A percentile compares a stretch with the other conserved stretches of the same genome.
Evolutionary conservation across 2,329 filamentous ascomycete genomes (phyloP).

Genomic region (Exophiala bonariae): DNA sequence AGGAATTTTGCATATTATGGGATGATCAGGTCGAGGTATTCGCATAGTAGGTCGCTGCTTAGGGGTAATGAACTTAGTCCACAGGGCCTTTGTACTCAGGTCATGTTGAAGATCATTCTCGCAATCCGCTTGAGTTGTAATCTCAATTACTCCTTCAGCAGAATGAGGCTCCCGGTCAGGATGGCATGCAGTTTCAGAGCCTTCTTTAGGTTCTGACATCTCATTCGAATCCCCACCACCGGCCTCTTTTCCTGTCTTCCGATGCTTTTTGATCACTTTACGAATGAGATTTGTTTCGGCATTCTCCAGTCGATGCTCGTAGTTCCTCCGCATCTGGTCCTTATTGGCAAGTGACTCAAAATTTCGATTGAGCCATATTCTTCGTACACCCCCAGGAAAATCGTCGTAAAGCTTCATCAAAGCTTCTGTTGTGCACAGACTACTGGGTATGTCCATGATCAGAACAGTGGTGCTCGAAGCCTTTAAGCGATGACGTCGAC

Average conservation of each 20-base stretch:
- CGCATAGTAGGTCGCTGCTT: conserved; percentile 27
- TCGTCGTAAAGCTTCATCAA: conserved; percentile 33
- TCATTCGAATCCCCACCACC: conserved; percentile 6
- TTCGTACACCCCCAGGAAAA: conserved; percentile 31
- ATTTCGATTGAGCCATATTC: conserved; percentile 35
- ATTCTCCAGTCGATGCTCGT: conserved; percentile 33
- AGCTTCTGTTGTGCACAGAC: conserved; percentile 30
- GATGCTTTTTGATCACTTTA: conserved; percentile 22
- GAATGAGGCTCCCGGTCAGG: background rate
- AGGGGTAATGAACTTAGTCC: conserved; percentile 26
- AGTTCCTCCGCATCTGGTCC: conserved; percentile 29
- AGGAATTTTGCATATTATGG: conserved; percentile 24
- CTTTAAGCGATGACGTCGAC: conserved; percentile 30
- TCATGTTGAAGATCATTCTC: conserved; percentile 17
- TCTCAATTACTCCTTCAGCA: conserved; percentile 3
- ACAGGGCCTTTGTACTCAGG: conserved; percentile 24
- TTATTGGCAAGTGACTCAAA: conserved; percentile 30
- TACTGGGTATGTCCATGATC: conserved; percentile 34
- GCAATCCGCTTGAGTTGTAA: conserved; percentile 10
- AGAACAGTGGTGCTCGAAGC: conserved; percentile 34
- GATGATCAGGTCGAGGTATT: conserved; percentile 24
- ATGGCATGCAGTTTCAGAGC: background rate
- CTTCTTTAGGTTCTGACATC: conserved; percentile 6
- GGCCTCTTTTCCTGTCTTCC: conserved; percentile 17
- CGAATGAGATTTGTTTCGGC: conserved; percentile 29